phyloP scores from a whole-genome alignment of 2,329 filamentous ascomycete species.

The Talaromyces sp. region DNA sequence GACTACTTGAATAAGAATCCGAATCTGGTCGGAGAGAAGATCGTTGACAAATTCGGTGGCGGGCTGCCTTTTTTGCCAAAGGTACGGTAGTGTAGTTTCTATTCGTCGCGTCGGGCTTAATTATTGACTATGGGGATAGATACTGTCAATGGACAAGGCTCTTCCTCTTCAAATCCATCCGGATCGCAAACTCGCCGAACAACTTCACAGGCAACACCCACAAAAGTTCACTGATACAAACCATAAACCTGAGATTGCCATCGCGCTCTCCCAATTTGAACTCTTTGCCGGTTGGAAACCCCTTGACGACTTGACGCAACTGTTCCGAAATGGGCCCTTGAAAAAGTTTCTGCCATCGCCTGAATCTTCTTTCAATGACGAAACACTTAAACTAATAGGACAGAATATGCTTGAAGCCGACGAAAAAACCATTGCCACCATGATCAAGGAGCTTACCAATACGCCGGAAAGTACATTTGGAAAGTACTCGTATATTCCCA shows the following conservation, averaged over 20 bases:
- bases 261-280: slow-evolving; percentile 69
- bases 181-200: slow-evolving; percentile 62
- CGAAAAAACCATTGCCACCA: slow-evolving; percentile 51
- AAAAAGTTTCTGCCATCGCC: slow-evolving; percentile 51
- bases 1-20: slow-evolving; percentile 63
- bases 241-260: slow-evolving; percentile 76
- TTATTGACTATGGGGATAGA: slow-evolving; percentile 35
- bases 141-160: slow-evolving; percentile 72
- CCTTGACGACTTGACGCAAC: slow-evolving; percentile 54
- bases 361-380: slow-evolving; percentile 52
- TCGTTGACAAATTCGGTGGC: slow-evolving; percentile 59
- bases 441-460: slow-evolving; percentile 52
- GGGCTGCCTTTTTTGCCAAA: slow-evolving; percentile 73
- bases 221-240: slow-evolving; percentile 67
- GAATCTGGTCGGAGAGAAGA: slow-evolving; percentile 60
- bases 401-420: slow-evolving; percentile 53
- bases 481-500: slow-evolving; percentile 57
- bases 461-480: slow-evolving; percentile 51
- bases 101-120: background rate
- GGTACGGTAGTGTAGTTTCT: slow-evolving; percentile 32
- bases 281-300: slow-evolving; percentile 74
- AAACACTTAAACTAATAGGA: slow-evolving; percentile 57
- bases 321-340: slow-evolving; percentile 57
- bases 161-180: slow-evolving; percentile 73
- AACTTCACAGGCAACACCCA: slow-evolving; percentile 63